Base-by-base conservation (phyloP, 805 yeast genomes). In the Zygosaccharomyces kombuchaensis region DNA sequence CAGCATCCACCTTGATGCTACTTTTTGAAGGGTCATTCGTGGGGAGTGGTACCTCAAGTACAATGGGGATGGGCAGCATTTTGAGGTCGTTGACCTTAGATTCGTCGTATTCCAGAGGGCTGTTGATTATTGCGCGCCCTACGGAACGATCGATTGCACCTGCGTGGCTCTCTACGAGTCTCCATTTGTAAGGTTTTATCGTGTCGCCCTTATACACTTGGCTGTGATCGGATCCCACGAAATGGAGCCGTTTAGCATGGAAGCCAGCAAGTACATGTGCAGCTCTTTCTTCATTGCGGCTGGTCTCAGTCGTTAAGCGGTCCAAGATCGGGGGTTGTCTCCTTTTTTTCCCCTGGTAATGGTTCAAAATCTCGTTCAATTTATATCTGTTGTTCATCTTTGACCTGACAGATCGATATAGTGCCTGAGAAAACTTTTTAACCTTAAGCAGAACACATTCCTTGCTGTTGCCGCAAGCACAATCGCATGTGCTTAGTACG, bases 381-480 rank as follows among this genome's bases (percentile, higher is more conserved):
- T 63, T 65, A 55, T 71, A 66, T 41, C 62, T 57, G 19, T 63
- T 65, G 29, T 54, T 51, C 53, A 65, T 62, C 44, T 62, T 65
- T 1, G 64, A 55, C 50, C 83, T 71, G 0, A 82, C 76, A 7
- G 84, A 74, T 51, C 87, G 72, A 53, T 77, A 73, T 17, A 58
- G 76, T 1, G 77, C 80, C 1, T 83, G 75, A 2, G 84, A 78
- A 23, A 79, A 79, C 55, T 81, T 80, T 56, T 80, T 81, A 4
- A 83, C 77, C 56, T 80, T 82, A 47, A 73, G 70, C n/a, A 85
- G 66, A 14, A 75, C 68, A 66, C 93, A 85, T 14, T 75, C 79
- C 19, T 62, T 61, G 31, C 66, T 67, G 4, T 78, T 65, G 6
- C 87, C 55, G 44, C 68, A 63, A 4, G 63, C 68, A 66, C 95